phyloP scores from a whole-genome alignment of 164 flowering plant genomes.

The Annona cherimola region DNA sequence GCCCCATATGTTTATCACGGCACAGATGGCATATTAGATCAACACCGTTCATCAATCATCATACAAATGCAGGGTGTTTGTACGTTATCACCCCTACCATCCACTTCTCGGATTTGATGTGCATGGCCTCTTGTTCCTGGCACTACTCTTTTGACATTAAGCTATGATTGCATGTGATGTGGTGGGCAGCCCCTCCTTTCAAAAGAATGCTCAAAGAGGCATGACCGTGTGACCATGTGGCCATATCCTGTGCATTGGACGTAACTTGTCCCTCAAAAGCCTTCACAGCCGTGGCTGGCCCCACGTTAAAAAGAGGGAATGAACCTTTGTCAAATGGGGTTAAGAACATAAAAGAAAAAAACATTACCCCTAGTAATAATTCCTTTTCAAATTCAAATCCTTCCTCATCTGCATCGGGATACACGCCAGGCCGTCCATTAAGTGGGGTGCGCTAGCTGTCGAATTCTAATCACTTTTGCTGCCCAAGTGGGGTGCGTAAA shows the following conservation, averaged over 20 bases:
- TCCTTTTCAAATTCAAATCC: conserved; percentile 6
- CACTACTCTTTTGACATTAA: background rate
- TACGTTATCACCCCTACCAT: background rate
- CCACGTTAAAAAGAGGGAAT: background rate
- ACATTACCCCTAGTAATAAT: background rate
- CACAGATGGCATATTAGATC: background rate
- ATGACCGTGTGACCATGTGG: background rate
- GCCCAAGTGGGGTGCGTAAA: too few species aligned
- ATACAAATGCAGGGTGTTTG: background rate
- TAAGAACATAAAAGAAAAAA: background rate
- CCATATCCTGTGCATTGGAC: conserved; percentile 2
- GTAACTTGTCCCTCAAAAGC: conserved; percentile 1
- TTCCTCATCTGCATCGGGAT: background rate
- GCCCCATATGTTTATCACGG: background rate
- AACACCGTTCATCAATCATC: background rate
- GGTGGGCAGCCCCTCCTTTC: conserved; percentile 1
- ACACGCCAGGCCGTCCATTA: background rate
- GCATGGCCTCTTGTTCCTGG: background rate
- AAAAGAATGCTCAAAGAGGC: background rate
- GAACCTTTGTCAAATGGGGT: background rate
- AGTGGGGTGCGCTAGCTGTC: background rate
- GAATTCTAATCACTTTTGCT: too few species aligned
- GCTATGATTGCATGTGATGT: background rate
- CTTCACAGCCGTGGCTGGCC: conserved; percentile 3
- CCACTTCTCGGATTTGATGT: background rate